phyloP scores from a whole-genome alignment of 345 rosid species.

The Acer negundo region DNA sequence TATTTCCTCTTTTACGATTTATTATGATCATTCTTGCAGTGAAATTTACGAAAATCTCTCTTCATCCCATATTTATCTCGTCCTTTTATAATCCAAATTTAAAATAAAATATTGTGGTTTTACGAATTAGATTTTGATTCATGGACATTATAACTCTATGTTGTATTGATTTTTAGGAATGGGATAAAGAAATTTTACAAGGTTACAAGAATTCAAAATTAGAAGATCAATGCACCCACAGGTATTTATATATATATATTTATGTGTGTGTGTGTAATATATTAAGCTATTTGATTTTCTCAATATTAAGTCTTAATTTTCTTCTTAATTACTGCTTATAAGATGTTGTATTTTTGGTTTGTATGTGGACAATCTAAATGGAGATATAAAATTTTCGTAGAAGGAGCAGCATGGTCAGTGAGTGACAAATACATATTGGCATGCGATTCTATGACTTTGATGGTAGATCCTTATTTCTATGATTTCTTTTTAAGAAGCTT shows the following conservation, averaged over 20 bases:
- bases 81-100: not conserved
- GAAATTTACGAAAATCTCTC: not conserved
- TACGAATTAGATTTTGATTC: not conserved
- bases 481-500: slow-evolving; percentile 38
- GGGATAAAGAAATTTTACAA: slow-evolving; percentile 27
- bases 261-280: too few species aligned
- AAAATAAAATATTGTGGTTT: not conserved
- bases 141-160: not conserved
- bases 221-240: slow-evolving; percentile 52
- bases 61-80: too few species aligned
- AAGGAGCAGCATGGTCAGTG: slow-evolving; percentile 44
- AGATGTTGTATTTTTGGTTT: not conserved
- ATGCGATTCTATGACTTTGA: slow-evolving; percentile 36
- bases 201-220: slow-evolving; percentile 45
- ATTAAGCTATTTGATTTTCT: not conserved
- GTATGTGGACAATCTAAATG: not conserved
- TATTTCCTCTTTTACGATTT: not conserved
- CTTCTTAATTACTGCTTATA: not conserved
- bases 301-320: not conserved
- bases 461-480: slow-evolving; percentile 28
- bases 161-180: slow-evolving; percentile 31
- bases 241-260: slow-evolving; percentile 20
- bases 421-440: slow-evolving; percentile 46
- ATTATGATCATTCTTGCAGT: not conserved
- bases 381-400: slow-evolving; percentile 40